Conservation (phyloP, 2,329 filamentous ascomycete genomes). For the Alternaria tenuissima region DNA sequence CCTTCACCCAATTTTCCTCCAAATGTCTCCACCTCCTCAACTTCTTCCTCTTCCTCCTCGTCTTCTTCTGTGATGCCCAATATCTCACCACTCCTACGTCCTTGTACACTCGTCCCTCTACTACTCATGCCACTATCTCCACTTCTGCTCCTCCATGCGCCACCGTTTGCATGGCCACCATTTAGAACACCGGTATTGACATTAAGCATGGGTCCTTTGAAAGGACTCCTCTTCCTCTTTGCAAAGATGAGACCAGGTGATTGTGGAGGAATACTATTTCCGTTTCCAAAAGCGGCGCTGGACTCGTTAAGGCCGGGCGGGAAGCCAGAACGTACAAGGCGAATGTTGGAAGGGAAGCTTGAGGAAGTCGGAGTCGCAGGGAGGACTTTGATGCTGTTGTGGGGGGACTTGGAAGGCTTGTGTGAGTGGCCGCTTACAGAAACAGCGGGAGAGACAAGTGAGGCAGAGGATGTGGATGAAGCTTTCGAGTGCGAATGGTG, state of each 20-base stretch:
- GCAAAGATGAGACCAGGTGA: constrained; percentile 75
- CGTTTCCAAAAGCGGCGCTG: constrained; percentile 56
- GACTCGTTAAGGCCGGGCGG: constrained; percentile 41
- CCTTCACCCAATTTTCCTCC: constrained; percentile 56
- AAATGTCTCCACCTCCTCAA: constrained; percentile 68
- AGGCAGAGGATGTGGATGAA: constrained; percentile 84
- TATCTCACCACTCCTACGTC: constrained; percentile 75
- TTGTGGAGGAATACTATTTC: constrained; percentile 61
- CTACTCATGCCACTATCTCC: constrained; percentile 23
- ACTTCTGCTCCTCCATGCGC: constrained; percentile 12
- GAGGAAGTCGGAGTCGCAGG: constrained; percentile 80
- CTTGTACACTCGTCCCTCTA: constrained; percentile 66
- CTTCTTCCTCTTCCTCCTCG: constrained; percentile 55
- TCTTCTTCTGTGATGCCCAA: constrained; percentile 64
- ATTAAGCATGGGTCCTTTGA: constrained; percentile 76
- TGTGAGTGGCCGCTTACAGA: constrained; percentile 64
- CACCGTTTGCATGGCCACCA: neutral
- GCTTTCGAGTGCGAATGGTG: constrained; percentile 93
- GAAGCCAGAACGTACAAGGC: constrained; percentile 71
- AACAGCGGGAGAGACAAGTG: constrained; percentile 61
- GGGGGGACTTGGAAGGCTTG: constrained; percentile 77
- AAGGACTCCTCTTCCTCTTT: constrained; percentile 79
- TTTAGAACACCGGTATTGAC: constrained; percentile 51
- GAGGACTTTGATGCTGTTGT: constrained; percentile 90
- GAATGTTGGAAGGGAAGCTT: constrained; percentile 84